These are phyloP conservation scores for Juglanconis sp. DNA, from an alignment of 2,329 filamentous ascomycete species.

Conservation along the genomic window DNA sequence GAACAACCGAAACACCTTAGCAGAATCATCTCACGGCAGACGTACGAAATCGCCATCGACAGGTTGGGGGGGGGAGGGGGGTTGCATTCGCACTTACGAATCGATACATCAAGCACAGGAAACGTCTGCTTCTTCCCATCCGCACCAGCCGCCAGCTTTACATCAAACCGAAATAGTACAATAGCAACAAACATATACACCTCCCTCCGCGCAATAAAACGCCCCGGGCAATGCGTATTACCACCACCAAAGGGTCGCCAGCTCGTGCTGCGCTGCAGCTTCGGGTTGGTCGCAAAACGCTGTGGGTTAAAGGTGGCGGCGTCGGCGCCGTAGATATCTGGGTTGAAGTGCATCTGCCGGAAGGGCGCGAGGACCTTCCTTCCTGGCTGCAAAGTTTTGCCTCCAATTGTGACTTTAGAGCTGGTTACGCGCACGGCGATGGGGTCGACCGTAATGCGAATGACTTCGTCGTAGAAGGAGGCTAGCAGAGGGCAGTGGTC, in stretches of 20 bases:
- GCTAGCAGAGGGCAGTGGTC: neutral
- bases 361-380: neutral
- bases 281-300: neutral
- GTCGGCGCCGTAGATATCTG: neutral
- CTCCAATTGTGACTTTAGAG: neutral
- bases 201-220: neutral
- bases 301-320: neutral
- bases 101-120: neutral
- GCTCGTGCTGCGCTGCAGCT: neutral
- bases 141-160: neutral
- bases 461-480: neutral
- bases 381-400: neutral
- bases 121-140: neutral
- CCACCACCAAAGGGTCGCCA: conserved; percentile 5
- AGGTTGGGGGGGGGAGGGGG: too few relatives aligned
- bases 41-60: too few relatives aligned
- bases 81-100: too few relatives aligned
- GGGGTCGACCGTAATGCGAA: neutral
- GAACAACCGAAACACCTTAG: too few relatives aligned
- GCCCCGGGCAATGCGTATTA: neutral
- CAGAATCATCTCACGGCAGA: too few relatives aligned
- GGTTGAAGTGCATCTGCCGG: neutral
- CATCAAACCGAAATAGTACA: neutral
- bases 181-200: conserved; percentile 8
- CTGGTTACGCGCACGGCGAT: neutral